Evolutionary conservation across 345 rosid genomes (phyloP).

Genomic region (Boechera stricta): DNA sequence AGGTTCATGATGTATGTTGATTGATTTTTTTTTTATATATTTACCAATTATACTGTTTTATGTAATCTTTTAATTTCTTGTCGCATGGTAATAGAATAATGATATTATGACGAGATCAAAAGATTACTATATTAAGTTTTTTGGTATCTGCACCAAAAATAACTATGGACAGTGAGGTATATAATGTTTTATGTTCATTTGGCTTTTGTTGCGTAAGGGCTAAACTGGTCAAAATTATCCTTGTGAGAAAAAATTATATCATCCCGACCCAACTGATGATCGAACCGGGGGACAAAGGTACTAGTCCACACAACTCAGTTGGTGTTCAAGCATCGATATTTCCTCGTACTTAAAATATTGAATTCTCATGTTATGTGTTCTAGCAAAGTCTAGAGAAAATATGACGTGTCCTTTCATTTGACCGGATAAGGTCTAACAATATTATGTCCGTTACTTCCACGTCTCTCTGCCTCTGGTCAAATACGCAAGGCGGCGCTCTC

Average conservation of each 20-base stretch:
- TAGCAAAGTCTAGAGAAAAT: conserved; percentile 22
- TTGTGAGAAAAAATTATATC: neutral
- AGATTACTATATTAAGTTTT: neutral
- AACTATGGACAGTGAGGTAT: neutral
- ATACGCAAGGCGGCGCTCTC: conserved; percentile 35
- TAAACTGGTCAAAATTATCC: neutral
- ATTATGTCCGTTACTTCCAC: conserved; percentile 35
- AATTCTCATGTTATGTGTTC: conserved; percentile 5
- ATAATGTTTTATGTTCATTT: too few relatives aligned
- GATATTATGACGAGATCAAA: neutral
- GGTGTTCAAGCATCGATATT: neutral
- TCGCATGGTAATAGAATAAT: neutral
- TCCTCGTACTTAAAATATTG: neutral
- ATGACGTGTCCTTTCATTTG: conserved; percentile 18
- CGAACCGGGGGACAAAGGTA: neutral
- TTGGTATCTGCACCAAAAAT: neutral
- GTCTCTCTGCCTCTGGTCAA: conserved; percentile 40
- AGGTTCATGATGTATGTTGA: conserved; percentile 4
- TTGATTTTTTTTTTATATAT: neutral
- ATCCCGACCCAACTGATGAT: neutral
- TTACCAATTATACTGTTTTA: neutral
- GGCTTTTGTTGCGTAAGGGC: neutral
- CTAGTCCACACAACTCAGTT: neutral
- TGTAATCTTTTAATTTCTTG: neutral
- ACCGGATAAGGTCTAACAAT: conserved; percentile 30